A percentile compares a stretch with the other conserved stretches of the same genome.
These are phyloP conservation scores for Arthrobotrys musiformis DNA, from an alignment of 2,329 filamentous ascomycete genomes.

Conservation along the genomic window DNA sequence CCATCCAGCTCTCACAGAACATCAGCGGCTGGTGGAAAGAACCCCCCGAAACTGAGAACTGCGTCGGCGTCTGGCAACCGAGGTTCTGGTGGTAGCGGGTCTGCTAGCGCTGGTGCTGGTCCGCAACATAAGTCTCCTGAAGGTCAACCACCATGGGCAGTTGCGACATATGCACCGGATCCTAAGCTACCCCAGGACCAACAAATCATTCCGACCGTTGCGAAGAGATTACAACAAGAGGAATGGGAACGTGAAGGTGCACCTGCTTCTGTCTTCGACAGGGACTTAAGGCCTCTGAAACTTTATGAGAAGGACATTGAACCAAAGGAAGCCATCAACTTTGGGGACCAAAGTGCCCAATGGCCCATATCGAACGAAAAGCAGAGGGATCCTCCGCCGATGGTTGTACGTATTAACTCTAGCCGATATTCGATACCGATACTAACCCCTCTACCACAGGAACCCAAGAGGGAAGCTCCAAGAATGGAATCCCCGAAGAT, in stretches of 20 bases:
- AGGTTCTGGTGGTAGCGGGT: constrained; percentile 72
- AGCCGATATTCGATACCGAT: not conserved
- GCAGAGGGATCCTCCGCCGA: constrained; percentile 43
- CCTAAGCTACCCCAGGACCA: constrained; percentile 93
- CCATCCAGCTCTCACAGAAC: constrained; percentile 63
- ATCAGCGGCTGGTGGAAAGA: constrained; percentile 61
- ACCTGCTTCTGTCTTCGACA: constrained; percentile 85
- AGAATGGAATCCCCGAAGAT: constrained; percentile 20
- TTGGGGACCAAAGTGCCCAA: constrained; percentile 41
- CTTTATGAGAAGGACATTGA: constrained; percentile 67
- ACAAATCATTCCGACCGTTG: constrained; percentile 93
- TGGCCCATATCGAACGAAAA: constrained; percentile 50
- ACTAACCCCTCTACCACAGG: constrained; percentile 23
- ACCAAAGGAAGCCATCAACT: constrained; percentile 52
- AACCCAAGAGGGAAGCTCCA: constrained; percentile 5
- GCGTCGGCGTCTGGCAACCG: constrained; percentile 63
- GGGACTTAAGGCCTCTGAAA: constrained; percentile 84
- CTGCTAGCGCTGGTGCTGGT: constrained; percentile 67
- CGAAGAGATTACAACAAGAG: constrained; percentile 88
- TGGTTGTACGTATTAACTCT: constrained; percentile 35
- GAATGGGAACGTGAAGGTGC: constrained; percentile 94
- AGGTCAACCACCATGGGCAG: constrained; percentile 94
- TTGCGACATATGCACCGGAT: constrained; percentile 94
- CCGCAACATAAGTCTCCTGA: constrained; percentile 76
- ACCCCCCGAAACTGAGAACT: constrained; percentile 60